Evolutionary conservation across 257 asterid genomes (phyloP).

Genomic region (Solanum paucissectum): DNA sequence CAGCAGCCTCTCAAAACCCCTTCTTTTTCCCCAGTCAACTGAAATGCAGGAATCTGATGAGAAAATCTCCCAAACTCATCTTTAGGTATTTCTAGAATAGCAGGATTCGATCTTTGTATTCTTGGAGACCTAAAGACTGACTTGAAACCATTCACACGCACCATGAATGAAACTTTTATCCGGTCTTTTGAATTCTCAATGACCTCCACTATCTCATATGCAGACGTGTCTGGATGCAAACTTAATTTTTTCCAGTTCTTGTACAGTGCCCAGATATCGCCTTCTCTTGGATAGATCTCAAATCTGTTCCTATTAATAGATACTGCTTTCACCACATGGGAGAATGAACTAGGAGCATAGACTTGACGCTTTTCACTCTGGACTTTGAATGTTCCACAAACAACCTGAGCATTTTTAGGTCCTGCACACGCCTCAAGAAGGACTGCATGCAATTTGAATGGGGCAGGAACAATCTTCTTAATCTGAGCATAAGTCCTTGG

Average conservation of each 20-base stretch:
- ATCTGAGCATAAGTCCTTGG: slow-evolving; percentile 14
- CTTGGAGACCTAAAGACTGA: slow-evolving; percentile 11
- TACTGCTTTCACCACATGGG: slow-evolving; percentile 12
- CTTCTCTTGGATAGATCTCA: slow-evolving; percentile 11
- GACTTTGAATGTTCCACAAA: slow-evolving; percentile 8
- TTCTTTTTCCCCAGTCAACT: slow-evolving; percentile 7
- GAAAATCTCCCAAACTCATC: slow-evolving; percentile 16
- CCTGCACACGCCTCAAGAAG: background rate
- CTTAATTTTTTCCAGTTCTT: background rate
- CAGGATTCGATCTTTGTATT: background rate
- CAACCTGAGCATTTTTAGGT: background rate
- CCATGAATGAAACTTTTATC: slow-evolving; percentile 9
- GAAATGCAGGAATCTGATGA: slow-evolving; percentile 21
- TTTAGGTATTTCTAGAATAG: background rate
- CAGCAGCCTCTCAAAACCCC: slow-evolving; percentile 11
- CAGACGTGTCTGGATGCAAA: slow-evolving; percentile 7
- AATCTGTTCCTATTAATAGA: background rate
- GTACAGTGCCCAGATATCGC: slow-evolving; percentile 25
- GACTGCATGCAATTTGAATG: slow-evolving; percentile 10
- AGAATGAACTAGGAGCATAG: slow-evolving; percentile 4
- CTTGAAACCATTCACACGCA: slow-evolving; percentile 2
- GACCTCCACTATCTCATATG: slow-evolving; percentile 17
- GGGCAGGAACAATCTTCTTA: slow-evolving; percentile 4
- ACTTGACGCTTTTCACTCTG: background rate
- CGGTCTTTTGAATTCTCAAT: background rate